These are phyloP conservation scores for Scutellaria barbata DNA, from an alignment of 257 asterid genomes.

Conservation along the genomic window DNA sequence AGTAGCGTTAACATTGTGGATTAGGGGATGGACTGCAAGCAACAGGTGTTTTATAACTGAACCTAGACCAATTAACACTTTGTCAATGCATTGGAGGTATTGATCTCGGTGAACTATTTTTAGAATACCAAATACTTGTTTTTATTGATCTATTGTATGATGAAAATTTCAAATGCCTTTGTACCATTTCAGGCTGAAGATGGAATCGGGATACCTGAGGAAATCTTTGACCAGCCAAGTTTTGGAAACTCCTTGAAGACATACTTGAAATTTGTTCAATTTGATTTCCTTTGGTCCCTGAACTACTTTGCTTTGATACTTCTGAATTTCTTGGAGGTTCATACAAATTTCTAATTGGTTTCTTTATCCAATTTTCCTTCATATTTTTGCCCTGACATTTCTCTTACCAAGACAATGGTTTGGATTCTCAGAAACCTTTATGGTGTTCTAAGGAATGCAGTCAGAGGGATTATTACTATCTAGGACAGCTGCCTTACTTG, in stretches of 20 bases:
- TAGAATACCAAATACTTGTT: slow-evolving; percentile 8
- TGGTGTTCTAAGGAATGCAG: slow-evolving; percentile 89
- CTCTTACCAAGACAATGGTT: slow-evolving; percentile 34
- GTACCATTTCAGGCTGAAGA: slow-evolving; percentile 88
- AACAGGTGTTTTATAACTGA: slow-evolving; percentile 1
- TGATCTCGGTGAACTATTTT: slow-evolving; percentile 4
- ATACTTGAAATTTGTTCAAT: slow-evolving; percentile 73
- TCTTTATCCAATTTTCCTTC: slow-evolving; percentile 27
- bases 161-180: slow-evolving; percentile 18
- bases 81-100: slow-evolving; percentile 2
- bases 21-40: slow-evolving; percentile 1
- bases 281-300: slow-evolving; percentile 89
- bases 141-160: not conserved
- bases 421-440: slow-evolving; percentile 82
- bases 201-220: slow-evolving; percentile 97
- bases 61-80: slow-evolving; percentile 18
- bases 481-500: slow-evolving; percentile 92
- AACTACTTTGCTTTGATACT: slow-evolving; percentile 79
- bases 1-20: slow-evolving; percentile 2
- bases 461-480: slow-evolving; percentile 74
- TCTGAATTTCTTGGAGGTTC: slow-evolving; percentile 84
- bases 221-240: slow-evolving; percentile 82
- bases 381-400: slow-evolving; percentile 23
- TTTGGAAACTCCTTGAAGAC: slow-evolving; percentile 65
- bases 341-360: slow-evolving; percentile 33